phyloP scores from a whole-genome alignment of 176 grass and related monocot species.

The Hsuehochloa calcarea region DNA sequence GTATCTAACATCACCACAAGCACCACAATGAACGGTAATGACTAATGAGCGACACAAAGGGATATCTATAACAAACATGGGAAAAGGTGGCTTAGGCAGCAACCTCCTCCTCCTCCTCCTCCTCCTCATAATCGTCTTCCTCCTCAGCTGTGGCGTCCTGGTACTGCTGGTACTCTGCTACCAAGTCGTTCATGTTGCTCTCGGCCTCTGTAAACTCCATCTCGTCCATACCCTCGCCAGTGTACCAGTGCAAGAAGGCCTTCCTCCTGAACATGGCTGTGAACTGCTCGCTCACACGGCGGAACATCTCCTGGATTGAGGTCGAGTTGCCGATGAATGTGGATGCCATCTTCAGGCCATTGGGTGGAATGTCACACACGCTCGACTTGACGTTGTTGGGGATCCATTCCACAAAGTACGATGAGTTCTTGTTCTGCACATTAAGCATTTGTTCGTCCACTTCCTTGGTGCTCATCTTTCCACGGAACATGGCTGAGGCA shows the following conservation, averaged over 20 bases:
- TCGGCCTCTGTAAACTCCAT: slow-evolving; percentile 91
- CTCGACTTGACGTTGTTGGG: slow-evolving; percentile 94
- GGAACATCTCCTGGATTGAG: slow-evolving; percentile 82
- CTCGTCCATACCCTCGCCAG: slow-evolving; percentile 92
- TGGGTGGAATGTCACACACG: slow-evolving; percentile 87
- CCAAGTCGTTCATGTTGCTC: slow-evolving; percentile 92
- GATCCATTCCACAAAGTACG: slow-evolving; percentile 92
- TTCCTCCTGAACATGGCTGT: slow-evolving; percentile 98
- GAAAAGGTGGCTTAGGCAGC: not conserved
- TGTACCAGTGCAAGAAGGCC: slow-evolving; percentile 99
- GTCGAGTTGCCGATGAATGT: slow-evolving; percentile 73
- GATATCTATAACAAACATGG: not conserved
- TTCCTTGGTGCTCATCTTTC: slow-evolving; percentile 98
- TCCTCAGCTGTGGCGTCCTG: slow-evolving; percentile 65
- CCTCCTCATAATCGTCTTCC: slow-evolving; percentile 60
- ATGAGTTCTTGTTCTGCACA: slow-evolving; percentile 95
- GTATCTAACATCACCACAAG: slow-evolving; percentile 32
- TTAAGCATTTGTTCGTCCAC: slow-evolving; percentile 97
- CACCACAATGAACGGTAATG: slow-evolving; percentile 12
- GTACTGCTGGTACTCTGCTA: slow-evolving; percentile 89
- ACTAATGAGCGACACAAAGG: slow-evolving; percentile 23
- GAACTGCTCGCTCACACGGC: slow-evolving; percentile 89
- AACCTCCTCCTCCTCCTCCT: slow-evolving; percentile 48
- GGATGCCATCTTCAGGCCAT: slow-evolving; percentile 66
- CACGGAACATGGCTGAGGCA: slow-evolving; percentile 87